These are phyloP conservation scores for Solanum bulbocastanum DNA, from an alignment of 257 asterid species.

Conservation along the genomic window DNA sequence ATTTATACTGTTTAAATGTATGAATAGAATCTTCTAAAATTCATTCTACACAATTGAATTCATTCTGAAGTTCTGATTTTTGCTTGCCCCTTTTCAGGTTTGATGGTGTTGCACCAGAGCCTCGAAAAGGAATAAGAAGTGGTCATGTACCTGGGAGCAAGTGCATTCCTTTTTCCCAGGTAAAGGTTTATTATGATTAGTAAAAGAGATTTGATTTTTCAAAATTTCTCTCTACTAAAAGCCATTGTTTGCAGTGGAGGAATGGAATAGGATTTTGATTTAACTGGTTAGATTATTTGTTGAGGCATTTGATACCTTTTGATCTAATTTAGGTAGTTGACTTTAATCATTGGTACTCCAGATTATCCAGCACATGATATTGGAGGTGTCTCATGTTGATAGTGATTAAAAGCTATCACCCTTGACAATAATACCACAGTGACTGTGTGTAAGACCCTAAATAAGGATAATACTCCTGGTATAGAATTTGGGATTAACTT, in stretches of 20 bases:
- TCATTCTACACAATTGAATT: background rate
- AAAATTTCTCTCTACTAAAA: background rate
- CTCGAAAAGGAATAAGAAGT: constrained; percentile 87
- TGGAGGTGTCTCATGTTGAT: background rate
- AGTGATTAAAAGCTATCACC: background rate
- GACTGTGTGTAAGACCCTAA: background rate
- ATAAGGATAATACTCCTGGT: background rate
- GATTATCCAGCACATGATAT: background rate
- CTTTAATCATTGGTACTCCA: background rate
- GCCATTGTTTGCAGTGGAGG: background rate
- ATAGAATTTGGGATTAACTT: background rate
- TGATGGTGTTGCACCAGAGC: constrained; percentile 95
- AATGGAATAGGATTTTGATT: background rate
- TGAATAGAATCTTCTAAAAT: background rate
- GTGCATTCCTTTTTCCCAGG: constrained; percentile 87
- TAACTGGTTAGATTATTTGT: background rate
- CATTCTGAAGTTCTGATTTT: background rate
- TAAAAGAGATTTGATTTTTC: background rate
- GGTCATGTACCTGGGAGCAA: constrained; percentile 96
- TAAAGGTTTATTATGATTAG: constrained; percentile 9
- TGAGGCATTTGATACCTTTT: background rate
- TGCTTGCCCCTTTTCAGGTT: constrained; percentile 32
- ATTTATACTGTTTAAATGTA: background rate
- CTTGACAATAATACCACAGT: background rate
- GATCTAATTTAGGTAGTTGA: background rate